These are phyloP conservation scores for Rhodotorula babjevae DNA, from an alignment of 768 basidiomycete species.

Conservation along the genomic window DNA sequence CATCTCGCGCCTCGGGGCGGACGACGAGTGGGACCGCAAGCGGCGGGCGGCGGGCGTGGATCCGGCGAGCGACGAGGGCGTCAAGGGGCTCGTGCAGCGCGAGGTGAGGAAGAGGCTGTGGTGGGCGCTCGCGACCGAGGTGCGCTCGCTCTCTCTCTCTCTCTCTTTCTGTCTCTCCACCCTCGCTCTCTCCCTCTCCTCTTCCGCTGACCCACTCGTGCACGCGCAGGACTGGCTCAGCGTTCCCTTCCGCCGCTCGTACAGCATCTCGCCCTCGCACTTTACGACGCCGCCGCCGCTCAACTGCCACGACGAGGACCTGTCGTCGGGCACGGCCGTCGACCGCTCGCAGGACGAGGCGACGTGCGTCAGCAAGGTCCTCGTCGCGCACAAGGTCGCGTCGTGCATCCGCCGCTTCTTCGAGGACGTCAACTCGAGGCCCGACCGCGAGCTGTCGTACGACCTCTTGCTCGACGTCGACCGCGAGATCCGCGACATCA, in stretches of 20 bases:
- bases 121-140: constrained; percentile 23
- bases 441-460: constrained; percentile 9
- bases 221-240: constrained; percentile 21
- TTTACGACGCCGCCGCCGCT: constrained; percentile 31
- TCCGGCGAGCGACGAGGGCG: constrained; percentile 15
- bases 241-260: constrained; percentile 17
- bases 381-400: constrained; percentile 17
- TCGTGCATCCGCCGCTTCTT: constrained; percentile 30
- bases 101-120: constrained; percentile 34
- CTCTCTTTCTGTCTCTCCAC: too few species aligned
- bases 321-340: constrained; percentile 16
- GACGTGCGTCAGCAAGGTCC: constrained; percentile 25
- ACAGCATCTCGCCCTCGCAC: constrained; percentile 29
- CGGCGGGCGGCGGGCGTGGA: constrained; percentile 24
- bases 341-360: constrained; percentile 21
- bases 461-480: constrained; percentile 27
- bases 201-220: background rate
- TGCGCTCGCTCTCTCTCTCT: background rate
- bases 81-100: constrained; percentile 29
- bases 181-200: too few species aligned
- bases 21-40: constrained; percentile 27
- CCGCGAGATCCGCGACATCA: constrained; percentile 18
- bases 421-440: constrained; percentile 17
- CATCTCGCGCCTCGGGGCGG: constrained; percentile 21
- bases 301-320: constrained; percentile 34